A percentile compares a stretch with the other conserved stretches of the same genome.
Evolutionary conservation across 352 stramenopile genomes (phyloP).

Genomic region (Pythium aristosporum): DNA sequence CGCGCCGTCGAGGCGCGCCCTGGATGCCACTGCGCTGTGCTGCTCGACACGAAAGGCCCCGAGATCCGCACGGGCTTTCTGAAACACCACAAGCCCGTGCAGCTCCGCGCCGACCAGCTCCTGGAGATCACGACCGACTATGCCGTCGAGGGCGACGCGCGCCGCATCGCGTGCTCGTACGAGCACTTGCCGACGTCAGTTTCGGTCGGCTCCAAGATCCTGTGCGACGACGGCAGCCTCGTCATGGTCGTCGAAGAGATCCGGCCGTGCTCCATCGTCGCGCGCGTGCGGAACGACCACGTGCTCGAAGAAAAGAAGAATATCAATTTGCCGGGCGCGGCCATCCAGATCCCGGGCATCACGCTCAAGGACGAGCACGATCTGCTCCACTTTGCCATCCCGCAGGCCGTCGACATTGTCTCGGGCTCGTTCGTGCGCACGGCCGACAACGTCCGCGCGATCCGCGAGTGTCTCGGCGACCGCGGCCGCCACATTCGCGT

Average conservation of each 20-base stretch:
- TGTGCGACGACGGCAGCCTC: constrained; percentile 95
- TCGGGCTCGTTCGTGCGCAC: constrained; percentile 99
- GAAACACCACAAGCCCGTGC: constrained; percentile 63
- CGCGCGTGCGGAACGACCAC: constrained; percentile 83
- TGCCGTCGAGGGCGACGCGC: constrained; percentile 65
- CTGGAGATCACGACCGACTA: constrained; percentile 93
- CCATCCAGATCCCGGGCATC: constrained; percentile 91
- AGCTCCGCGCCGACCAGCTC: constrained; percentile 72
- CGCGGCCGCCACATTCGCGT: constrained; percentile 90
- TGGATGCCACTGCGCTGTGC: constrained; percentile 85
- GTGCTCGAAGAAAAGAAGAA: constrained; percentile 96
- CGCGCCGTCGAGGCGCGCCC: constrained; percentile 65
- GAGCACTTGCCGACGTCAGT: constrained; percentile 91
- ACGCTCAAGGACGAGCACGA: constrained; percentile 94
- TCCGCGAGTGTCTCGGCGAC: constrained; percentile 82
- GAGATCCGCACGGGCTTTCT: constrained; percentile 94
- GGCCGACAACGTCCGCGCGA: constrained; percentile 93
- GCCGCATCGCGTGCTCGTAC: constrained; percentile 94
- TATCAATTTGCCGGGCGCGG: constrained; percentile 94
- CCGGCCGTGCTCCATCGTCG: constrained; percentile 68
- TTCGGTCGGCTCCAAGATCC: constrained; percentile 90
- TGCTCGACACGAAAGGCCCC: constrained; percentile 97
- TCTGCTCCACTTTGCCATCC: constrained; percentile 95
- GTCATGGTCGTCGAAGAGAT: constrained; percentile 91
- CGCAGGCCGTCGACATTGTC: constrained; percentile 97